Evolutionary conservation across 1,284 basidiomycete species (phyloP), one percentile per base, ranked within the genome.

Genomic region (Rhodotorula sp.): DNA sequence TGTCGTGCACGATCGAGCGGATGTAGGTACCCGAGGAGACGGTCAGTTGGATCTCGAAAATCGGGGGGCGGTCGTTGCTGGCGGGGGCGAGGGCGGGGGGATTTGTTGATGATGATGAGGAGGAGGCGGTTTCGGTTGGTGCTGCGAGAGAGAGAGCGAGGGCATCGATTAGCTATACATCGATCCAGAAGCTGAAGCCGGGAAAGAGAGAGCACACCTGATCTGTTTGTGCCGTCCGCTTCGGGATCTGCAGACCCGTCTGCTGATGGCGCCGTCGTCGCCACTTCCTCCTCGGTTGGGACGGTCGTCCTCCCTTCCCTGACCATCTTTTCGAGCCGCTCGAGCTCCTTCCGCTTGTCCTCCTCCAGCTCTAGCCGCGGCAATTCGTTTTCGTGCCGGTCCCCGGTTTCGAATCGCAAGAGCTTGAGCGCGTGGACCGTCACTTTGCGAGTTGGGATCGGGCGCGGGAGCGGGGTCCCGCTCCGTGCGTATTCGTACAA

Each of bases 21-120:
- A 97, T 93, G 78, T 97, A 97, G n/a, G 94, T 97, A 34, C 94
- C 94, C n/a, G 90, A 90, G 23, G 92, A 93, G 14, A 97, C 95
- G 68, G 86, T 90, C 93, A 97, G 95, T 67, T 86, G 86, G 71
- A 97, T 83, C 16, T 90, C 89, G 80, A 97, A 95, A n/a, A 89
- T 89, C 0, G 89, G 86, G 1, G 93, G 91, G 21, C 66, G 68
- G 18, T 61, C 66, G 60, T 49, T 23, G 47, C 52, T 79, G 76
- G 55, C 78, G 64, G 60, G 48, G 61, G 77, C 6, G 43, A 1
- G 15, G n/a, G 26, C 3, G 28, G 31, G 28, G 10, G 34, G 56
- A 21, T 6, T 21, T 14, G 26, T 28, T 21, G 48, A 28, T 14
- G 28, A 19, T 1, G 14, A n/a, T 23, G 26, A 28, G 28, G 48